phyloP scores from a whole-genome alignment of 768 basidiomycete genomes.

The Termitomyces sp. region DNA sequence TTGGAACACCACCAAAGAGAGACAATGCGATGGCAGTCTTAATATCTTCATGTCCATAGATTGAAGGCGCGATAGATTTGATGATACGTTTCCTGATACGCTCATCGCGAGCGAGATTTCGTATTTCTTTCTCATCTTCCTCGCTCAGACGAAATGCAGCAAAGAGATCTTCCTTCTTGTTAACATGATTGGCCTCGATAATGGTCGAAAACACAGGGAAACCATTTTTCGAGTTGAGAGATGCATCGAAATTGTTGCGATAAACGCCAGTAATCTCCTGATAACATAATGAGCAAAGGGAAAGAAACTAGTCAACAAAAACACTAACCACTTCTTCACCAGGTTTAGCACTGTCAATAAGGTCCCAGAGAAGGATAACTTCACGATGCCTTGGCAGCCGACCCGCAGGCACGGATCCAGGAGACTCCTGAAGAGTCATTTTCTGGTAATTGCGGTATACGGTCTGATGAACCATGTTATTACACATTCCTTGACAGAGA shows the following conservation, averaged over 20 bases:
- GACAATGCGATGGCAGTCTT: slow-evolving; percentile 96
- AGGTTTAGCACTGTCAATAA: slow-evolving; percentile 97
- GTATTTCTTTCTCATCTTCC: slow-evolving; percentile 93
- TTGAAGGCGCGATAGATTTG: slow-evolving; percentile 98
- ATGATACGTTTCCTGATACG: slow-evolving; percentile 96
- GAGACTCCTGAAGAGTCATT: slow-evolving; percentile 97
- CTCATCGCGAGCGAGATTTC: slow-evolving; percentile 81
- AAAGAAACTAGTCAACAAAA: neutral
- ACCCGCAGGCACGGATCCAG: slow-evolving; percentile 96
- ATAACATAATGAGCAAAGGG: slow-evolving; percentile 5
- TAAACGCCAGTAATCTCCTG: slow-evolving; percentile 98
- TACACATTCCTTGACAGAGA: too few relatives aligned
- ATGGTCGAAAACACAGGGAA: slow-evolving; percentile 99
- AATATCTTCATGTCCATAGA: slow-evolving; percentile 99
- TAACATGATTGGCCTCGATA: slow-evolving; percentile 96
- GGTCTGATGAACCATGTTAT: slow-evolving; percentile 46
- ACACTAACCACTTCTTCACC: slow-evolving; percentile 90
- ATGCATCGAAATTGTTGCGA: slow-evolving; percentile 97
- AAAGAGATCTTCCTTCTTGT: slow-evolving; percentile 98
- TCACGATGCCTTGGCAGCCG: slow-evolving; percentile 96
- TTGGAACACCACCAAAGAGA: slow-evolving; percentile 89
- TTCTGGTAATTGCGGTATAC: slow-evolving; percentile 98
- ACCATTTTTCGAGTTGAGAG: slow-evolving; percentile 96
- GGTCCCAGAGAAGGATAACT: slow-evolving; percentile 94
- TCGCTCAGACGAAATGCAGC: slow-evolving; percentile 98